A percentile compares a stretch with the other conserved stretches of the same genome.
Conservation (phyloP, 2,329 filamentous ascomycete species). For the Arthrobotrys iridis region DNA sequence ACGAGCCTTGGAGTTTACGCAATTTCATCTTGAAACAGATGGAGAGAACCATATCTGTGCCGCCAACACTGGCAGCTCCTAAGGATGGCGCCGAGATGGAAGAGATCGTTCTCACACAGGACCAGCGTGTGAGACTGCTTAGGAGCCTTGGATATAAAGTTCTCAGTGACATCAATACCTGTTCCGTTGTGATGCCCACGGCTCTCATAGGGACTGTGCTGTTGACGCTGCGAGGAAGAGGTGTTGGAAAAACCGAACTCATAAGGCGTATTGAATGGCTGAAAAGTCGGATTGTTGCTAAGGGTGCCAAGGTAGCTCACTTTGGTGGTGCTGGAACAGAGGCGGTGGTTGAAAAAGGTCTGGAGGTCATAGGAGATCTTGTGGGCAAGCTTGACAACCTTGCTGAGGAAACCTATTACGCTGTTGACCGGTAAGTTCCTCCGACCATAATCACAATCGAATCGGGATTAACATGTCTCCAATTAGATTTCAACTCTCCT, state of each 20-base stretch:
- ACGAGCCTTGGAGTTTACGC: constrained; percentile 91
- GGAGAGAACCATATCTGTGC: constrained; percentile 62
- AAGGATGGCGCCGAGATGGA: constrained; percentile 8
- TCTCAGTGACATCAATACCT: constrained; percentile 90
- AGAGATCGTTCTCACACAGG: constrained; percentile 60
- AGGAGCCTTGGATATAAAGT: constrained; percentile 91
- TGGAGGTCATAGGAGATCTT: constrained; percentile 90
- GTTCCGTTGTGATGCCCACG: constrained; percentile 98
- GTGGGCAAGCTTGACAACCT: constrained; percentile 82
- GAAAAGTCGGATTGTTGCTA: constrained; percentile 78
- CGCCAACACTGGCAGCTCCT: constrained; percentile 60
- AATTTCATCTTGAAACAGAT: constrained; percentile 81
- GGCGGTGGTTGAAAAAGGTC: constrained; percentile 84
- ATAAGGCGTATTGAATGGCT: constrained; percentile 91
- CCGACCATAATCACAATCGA: constrained; percentile 38
- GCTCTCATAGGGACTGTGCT: constrained; percentile 94
- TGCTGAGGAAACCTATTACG: constrained; percentile 91
- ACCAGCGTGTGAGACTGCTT: constrained; percentile 76
- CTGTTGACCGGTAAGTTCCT: constrained; percentile 74
- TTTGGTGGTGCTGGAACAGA: constrained; percentile 83
- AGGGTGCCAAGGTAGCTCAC: constrained; percentile 85
- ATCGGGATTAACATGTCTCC: constrained; percentile 56
- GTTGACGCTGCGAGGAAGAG: constrained; percentile 87
- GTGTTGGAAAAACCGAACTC: constrained; percentile 86
- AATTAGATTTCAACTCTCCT: constrained; percentile 91